A percentile compares a stretch with the other conserved stretches of the same genome.
Evolutionary conservation across 2,329 filamentous ascomycete genomes (phyloP).

Genomic region (Botrytis elliptica): DNA sequence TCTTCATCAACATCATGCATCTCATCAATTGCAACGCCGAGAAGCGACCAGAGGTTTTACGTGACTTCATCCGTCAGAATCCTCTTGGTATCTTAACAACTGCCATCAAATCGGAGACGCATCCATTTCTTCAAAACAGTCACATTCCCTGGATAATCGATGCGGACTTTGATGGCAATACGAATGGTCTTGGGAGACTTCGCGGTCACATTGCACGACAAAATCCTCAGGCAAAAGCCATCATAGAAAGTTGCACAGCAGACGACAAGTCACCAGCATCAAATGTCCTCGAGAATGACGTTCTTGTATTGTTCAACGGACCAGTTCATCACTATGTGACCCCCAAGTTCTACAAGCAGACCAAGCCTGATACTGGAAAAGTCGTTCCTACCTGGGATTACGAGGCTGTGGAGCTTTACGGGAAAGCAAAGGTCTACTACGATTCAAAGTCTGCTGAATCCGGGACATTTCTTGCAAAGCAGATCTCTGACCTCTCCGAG

Average conservation of each 20-base stretch:
- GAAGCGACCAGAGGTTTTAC: constrained; percentile 41
- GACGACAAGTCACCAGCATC: constrained; percentile 18
- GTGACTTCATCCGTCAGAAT: constrained; percentile 56
- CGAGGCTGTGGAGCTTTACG: constrained; percentile 62
- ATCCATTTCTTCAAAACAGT: constrained; percentile 13
- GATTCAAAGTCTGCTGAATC: constrained; percentile 50
- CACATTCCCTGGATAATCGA: constrained; percentile 6
- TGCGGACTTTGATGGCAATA: neutral
- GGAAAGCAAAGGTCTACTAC: constrained; percentile 52
- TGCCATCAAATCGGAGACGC: constrained; percentile 44
- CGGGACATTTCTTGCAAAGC: constrained; percentile 47
- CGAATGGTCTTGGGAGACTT: constrained; percentile 40
- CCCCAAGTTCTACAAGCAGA: constrained; percentile 65
- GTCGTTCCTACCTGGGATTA: constrained; percentile 74
- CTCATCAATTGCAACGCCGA: constrained; percentile 4
- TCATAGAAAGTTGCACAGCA: constrained; percentile 49
- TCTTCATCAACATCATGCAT: neutral
- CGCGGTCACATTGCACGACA: constrained; percentile 61
- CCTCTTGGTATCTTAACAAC: constrained; percentile 64
- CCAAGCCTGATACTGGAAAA: constrained; percentile 63
- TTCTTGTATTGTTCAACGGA: constrained; percentile 61
- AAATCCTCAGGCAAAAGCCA: constrained; percentile 63
- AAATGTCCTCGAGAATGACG: constrained; percentile 49
- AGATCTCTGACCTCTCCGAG: constrained; percentile 53
- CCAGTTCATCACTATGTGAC: constrained; percentile 63